A percentile compares a stretch with the other conserved stretches of the same genome.
phyloP scores from a whole-genome alignment of 2,329 filamentous ascomycete species.

The Fonsecaea pedrosoi region DNA sequence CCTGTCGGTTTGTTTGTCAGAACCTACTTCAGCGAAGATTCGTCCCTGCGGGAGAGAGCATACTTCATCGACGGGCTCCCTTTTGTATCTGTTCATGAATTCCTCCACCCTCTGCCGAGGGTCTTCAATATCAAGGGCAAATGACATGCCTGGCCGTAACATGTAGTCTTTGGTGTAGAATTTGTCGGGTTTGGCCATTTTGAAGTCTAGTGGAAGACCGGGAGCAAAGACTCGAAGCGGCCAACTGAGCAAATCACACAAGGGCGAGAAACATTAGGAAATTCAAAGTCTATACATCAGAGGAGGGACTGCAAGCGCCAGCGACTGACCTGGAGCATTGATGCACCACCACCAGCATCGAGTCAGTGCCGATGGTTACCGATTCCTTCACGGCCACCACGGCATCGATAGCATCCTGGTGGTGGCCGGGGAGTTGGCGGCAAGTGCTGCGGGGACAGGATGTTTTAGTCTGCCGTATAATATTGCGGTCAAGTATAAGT shows the following conservation, averaged over 20 bases:
- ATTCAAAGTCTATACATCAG: not conserved
- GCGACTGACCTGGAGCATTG: not conserved
- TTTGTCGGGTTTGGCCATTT: conserved; percentile 13
- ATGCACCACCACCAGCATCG: not conserved
- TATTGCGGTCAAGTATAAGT: not conserved
- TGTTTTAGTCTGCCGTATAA: not conserved
- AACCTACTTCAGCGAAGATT: not conserved
- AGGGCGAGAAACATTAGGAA: not conserved
- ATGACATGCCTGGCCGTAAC: conserved; percentile 25
- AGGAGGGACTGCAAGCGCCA: not conserved
- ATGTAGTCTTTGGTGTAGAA: conserved; percentile 40
- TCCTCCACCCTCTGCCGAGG: conserved; percentile 40
- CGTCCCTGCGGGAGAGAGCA: not conserved
- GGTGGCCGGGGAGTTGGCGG: not conserved
- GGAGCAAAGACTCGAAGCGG: not conserved
- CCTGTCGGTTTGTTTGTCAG: conserved; percentile 5
- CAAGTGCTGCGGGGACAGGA: not conserved
- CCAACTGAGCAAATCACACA: not conserved
- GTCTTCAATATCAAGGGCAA: conserved; percentile 39
- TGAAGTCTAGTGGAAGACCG: not conserved
- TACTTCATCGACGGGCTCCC: conserved; percentile 12
- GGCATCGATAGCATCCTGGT: not conserved
- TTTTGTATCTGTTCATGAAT: conserved; percentile 26
- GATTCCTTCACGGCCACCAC: not conserved
- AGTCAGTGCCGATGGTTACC: conserved; percentile 2